Evolutionary conservation across 2,329 filamentous ascomycete genomes (phyloP).

Genomic region (Ceratocystis eucalypticola): DNA sequence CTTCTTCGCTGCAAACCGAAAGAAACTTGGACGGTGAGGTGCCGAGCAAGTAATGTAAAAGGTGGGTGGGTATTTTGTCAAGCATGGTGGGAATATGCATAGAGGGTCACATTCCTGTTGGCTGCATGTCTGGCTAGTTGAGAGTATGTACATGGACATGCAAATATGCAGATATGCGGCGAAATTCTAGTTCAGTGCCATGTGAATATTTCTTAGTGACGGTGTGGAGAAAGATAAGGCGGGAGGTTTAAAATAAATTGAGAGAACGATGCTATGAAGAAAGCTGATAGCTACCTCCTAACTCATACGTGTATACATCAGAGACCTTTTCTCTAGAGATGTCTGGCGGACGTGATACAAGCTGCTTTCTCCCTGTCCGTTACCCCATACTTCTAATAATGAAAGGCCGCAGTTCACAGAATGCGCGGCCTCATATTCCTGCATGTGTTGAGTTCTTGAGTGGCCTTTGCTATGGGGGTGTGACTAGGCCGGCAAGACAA

Average conservation of each 20-base stretch:
- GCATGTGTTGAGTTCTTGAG: not conserved
- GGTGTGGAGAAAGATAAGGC: not conserved
- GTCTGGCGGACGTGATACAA: constrained; percentile 3
- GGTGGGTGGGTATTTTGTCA: not conserved
- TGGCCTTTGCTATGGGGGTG: not conserved
- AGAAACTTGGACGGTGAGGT: not conserved
- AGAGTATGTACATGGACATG: not conserved
- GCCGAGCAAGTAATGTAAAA: not conserved
- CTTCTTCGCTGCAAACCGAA: not conserved
- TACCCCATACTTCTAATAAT: not conserved
- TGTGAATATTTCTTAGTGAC: not conserved
- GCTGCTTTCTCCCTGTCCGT: not conserved
- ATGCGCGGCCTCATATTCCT: not conserved
- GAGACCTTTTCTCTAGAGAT: not conserved
- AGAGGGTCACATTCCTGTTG: not conserved
- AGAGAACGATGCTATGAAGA: not conserved
- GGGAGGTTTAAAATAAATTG: not conserved
- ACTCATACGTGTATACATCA: not conserved
- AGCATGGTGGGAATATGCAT: not conserved
- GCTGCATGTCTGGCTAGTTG: not conserved
- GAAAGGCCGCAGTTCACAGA: not conserved
- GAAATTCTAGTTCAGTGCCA: not conserved
- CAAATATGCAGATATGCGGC: not conserved
- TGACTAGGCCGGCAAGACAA: not conserved
- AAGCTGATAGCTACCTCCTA: not conserved